Base-by-base conservation (phyloP, 805 yeast genomes). In the Candida koratica region DNA sequence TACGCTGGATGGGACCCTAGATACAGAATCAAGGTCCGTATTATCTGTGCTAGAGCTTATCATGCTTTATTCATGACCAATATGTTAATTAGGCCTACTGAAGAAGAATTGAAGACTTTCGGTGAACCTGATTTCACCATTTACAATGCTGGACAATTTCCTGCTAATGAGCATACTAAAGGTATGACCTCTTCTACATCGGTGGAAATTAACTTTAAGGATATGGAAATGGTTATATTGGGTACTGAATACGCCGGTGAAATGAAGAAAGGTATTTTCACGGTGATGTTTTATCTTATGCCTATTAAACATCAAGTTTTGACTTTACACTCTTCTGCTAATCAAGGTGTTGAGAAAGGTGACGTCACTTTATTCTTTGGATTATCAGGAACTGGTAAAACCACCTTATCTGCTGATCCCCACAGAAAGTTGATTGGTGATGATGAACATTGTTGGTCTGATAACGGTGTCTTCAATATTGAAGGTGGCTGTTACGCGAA, bases 401-500 rank as follows among this genome's bases (percentile, higher is more conserved):
- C 98, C 49, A 90, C 98, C 12, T 71, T 90, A 52, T 84, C 95
- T 51, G 97, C 97, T 37, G 97, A 90, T 61, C 96, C 96, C 42
- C 73, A 86, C 68, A 83, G 98, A 66, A 68, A 76, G 61, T 77
- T 90, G 61, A 90, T 90, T 59, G 98, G 98, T 63, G 98, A 90
- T 64, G 98, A 90, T 61, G 98, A 90, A 71, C 98, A 90, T 73
- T 90, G 97, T 73, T 90, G 98, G 98, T 85, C 97, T 13, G 95
- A 90, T 66, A 73, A 84, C 51, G 98, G 98, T 70, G 97, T 90
- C 42, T 90, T 90, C 81, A 93, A 93, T 78, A 89, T 90, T 56
- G 98, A 90, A 73, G 98, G 98, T 66, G 98, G 98, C 49, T 90
- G 98, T 75, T 90, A 90, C 73, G 97, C 97, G 55, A 90, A 90